phyloP scores from a whole-genome alignment of 768 basidiomycete species.

The Fomitopsis pulvina region DNA sequence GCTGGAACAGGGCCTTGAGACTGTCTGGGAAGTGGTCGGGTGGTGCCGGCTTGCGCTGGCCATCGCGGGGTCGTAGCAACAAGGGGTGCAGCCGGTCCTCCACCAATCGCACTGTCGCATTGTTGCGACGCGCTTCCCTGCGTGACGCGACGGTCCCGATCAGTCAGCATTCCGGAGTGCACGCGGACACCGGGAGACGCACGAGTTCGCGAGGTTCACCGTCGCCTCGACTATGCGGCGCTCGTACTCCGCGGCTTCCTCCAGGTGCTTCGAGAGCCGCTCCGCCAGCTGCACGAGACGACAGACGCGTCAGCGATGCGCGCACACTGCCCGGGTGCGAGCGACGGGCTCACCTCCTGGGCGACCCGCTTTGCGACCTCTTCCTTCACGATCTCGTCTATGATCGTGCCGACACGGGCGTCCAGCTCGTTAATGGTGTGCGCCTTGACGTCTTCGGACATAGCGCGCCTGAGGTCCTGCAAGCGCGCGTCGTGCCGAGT shows the following conservation, averaged over 20 bases:
- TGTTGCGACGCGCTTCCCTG: too few species aligned
- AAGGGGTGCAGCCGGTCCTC: too few species aligned
- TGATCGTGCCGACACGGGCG: not conserved
- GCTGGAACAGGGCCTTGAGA: conserved; percentile 36
- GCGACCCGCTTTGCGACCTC: conserved; percentile 1
- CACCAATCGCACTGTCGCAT: too few species aligned
- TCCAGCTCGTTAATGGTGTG: not conserved
- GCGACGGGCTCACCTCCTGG: not conserved
- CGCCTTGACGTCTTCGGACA: not conserved
- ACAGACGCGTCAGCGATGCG: not conserved
- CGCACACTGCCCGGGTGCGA: not conserved
- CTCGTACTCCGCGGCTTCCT: too few species aligned
- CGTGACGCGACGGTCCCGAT: too few species aligned
- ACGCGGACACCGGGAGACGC: too few species aligned
- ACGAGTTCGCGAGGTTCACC: too few species aligned
- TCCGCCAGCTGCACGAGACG: conserved; percentile 1
- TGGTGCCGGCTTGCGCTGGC: conserved; percentile 17
- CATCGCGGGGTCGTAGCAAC: too few species aligned
- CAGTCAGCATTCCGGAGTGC: too few species aligned
- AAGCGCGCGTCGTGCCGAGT: not conserved
- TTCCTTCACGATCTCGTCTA: not conserved
- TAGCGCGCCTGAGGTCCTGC: not conserved
- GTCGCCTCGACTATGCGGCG: too few species aligned
- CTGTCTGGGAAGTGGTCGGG: conserved; percentile 44
- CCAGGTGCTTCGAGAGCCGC: too few species aligned